These are phyloP conservation scores for Rhizopus stolonifer DNA, from an alignment of 371 early-diverging fungal species.

Conservation along the genomic window DNA sequence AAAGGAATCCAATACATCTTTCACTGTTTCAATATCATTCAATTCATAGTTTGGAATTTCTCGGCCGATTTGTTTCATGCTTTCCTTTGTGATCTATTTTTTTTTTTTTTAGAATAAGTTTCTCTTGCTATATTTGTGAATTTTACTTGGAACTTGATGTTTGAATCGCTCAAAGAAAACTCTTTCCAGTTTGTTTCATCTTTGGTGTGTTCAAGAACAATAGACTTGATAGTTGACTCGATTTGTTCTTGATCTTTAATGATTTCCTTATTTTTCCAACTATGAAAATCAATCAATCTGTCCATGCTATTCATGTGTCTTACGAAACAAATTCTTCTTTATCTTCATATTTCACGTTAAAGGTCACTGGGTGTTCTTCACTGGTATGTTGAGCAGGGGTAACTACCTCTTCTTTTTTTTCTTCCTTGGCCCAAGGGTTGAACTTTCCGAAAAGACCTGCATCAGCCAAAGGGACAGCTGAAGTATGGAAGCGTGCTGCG, in stretches of 20 bases:
- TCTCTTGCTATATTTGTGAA: neutral
- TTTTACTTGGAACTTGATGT: conserved; percentile 41
- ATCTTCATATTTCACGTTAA: conserved; percentile 36
- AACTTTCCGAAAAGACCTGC: conserved; percentile 35
- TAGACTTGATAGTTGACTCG: conserved; percentile 26
- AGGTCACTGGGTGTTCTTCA: conserved; percentile 17
- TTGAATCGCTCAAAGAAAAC: conserved; percentile 15
- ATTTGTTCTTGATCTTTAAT: conserved; percentile 31
- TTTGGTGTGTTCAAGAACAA: conserved; percentile 30
- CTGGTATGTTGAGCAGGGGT: conserved; percentile 26
- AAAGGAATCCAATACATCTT: conserved; percentile 33
- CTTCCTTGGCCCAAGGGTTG: conserved; percentile 50
- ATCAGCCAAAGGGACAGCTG: conserved; percentile 16
- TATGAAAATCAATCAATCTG: conserved; percentile 6
- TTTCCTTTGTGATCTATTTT: conserved; percentile 42
- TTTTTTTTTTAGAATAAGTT: conserved; percentile 9
- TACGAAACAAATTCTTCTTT: conserved; percentile 30
- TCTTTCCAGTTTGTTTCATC: conserved; percentile 34
- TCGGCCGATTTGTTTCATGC: conserved; percentile 41
- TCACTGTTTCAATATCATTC: conserved; percentile 31
- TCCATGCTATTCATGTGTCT: no score
- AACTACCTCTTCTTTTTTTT: conserved; percentile 11
- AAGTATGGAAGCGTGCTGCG: conserved; percentile 9
- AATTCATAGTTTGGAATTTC: conserved; percentile 41
- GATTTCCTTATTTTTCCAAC: conserved; percentile 32